Evolutionary conservation across 2,329 filamentous ascomycete species (phyloP).

Genomic region (Diaporthe sp.): DNA sequence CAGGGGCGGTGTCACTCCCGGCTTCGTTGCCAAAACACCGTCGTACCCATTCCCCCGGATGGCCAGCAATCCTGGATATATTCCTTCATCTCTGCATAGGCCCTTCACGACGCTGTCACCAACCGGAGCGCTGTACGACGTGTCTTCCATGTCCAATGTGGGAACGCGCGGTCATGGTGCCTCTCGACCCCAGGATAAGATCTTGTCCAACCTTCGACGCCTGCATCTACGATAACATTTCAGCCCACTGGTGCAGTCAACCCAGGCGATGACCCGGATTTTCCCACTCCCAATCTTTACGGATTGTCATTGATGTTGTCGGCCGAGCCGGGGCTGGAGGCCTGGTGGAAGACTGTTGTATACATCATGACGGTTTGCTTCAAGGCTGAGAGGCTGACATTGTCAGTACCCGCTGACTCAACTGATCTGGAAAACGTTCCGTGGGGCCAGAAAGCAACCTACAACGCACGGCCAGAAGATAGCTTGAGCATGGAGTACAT

Average conservation of each 20-base stretch:
- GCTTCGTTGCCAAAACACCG: constrained; percentile 70
- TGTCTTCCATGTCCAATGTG: constrained; percentile 39
- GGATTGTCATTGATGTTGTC: constrained; percentile 84
- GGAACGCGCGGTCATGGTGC: constrained; percentile 46
- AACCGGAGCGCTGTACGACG: constrained; percentile 56
- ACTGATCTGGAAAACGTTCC: constrained; percentile 97
- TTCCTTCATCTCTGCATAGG: constrained; percentile 65
- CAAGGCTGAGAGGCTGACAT: constrained; percentile 84
- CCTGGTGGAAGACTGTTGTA: constrained; percentile 92
- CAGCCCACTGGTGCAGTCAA: constrained; percentile 60
- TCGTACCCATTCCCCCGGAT: constrained; percentile 88
- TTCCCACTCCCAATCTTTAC: constrained; percentile 87
- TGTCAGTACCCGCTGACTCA: constrained; percentile 88
- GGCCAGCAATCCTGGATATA: constrained; percentile 60
- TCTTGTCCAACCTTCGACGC: constrained; percentile 71
- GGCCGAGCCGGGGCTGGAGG: constrained; percentile 86
- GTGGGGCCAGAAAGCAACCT: constrained; percentile 96
- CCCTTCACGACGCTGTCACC: constrained; percentile 74
- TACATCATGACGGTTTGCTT: constrained; percentile 86
- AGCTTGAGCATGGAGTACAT: constrained; percentile 71
- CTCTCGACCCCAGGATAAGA: constrained; percentile 59
- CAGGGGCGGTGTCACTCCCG: constrained; percentile 71
- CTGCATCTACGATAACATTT: constrained; percentile 72
- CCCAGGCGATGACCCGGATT: constrained; percentile 67
- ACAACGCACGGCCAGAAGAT: constrained; percentile 74